A percentile compares a stretch with the other conserved stretches of the same genome.
Evolutionary conservation across 2,329 filamentous ascomycete genomes (phyloP).

Genomic region (Pestalotiopsis sp.): DNA sequence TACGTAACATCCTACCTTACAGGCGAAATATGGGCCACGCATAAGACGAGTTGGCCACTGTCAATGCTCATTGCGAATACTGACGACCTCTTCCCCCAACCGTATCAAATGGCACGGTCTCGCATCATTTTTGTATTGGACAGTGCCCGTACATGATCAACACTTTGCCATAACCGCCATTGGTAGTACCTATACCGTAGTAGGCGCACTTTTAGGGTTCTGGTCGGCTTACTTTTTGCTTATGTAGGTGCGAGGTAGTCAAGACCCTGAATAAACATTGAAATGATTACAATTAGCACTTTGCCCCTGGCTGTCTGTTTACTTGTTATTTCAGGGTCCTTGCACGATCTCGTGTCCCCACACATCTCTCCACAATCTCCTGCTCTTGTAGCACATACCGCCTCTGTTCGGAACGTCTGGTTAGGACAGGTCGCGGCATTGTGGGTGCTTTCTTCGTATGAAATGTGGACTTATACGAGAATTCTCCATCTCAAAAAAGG

Average conservation of each 20-base stretch:
- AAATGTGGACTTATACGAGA: background rate
- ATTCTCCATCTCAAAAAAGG: background rate
- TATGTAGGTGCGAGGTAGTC: background rate
- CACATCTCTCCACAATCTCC: background rate
- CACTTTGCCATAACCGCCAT: background rate
- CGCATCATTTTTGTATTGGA: background rate
- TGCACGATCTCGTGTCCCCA: conserved; percentile 1
- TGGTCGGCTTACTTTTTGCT: background rate
- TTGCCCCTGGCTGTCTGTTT: background rate
- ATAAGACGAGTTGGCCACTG: background rate
- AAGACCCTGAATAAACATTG: conserved; percentile 2
- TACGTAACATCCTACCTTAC: background rate
- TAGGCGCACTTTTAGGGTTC: background rate
- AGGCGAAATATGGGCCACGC: background rate
- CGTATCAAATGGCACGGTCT: background rate
- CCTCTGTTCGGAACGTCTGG: background rate
- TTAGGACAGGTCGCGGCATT: background rate
- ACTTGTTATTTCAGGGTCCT: conserved; percentile 6
- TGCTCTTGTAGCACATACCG: background rate
- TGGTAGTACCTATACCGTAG: background rate
- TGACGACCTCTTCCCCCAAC: background rate
- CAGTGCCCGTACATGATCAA: background rate
- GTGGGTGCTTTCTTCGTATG: background rate
- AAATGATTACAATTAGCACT: background rate
- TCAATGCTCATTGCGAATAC: background rate